Conservation (phyloP, 164 flowering plant genomes). For the Hamamelis virginiana region DNA sequence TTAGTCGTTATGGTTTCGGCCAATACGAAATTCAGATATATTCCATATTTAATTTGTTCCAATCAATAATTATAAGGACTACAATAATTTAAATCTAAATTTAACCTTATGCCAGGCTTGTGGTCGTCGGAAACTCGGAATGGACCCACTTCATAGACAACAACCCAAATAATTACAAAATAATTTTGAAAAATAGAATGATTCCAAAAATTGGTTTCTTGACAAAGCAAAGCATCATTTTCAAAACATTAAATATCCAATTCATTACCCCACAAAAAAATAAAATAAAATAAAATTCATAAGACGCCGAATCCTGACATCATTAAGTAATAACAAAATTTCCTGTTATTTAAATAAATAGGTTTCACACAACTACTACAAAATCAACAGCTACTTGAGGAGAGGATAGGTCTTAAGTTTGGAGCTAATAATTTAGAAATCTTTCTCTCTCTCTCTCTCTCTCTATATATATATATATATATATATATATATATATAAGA, state of each 20-base stretch:
- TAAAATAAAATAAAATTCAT: neutral
- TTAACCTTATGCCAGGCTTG: neutral
- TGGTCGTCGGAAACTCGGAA: neutral
- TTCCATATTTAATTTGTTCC: neutral
- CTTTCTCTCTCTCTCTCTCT: too few species aligned
- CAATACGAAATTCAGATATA: neutral
- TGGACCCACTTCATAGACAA: neutral
- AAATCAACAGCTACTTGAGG: too few species aligned
- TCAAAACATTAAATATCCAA: neutral
- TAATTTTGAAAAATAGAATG: neutral
- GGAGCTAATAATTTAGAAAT: too few species aligned
- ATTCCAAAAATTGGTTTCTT: neutral
- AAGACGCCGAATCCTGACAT: neutral
- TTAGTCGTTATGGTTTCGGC: neutral
- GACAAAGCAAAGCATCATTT: constrained; percentile 2
- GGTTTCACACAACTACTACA: too few species aligned
- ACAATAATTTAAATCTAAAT: too few species aligned
- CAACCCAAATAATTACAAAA: neutral
- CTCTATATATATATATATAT: too few species aligned
- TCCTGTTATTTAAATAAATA: too few species aligned
- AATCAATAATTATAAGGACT: too few species aligned
- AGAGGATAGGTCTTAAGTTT: too few species aligned
- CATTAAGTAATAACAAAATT: neutral
- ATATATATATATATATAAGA: too few species aligned
- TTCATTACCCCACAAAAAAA: too few species aligned